These are phyloP conservation scores for Trichophyton equinum DNA, from an alignment of 2,329 filamentous ascomycete genomes.

Conservation along the genomic window DNA sequence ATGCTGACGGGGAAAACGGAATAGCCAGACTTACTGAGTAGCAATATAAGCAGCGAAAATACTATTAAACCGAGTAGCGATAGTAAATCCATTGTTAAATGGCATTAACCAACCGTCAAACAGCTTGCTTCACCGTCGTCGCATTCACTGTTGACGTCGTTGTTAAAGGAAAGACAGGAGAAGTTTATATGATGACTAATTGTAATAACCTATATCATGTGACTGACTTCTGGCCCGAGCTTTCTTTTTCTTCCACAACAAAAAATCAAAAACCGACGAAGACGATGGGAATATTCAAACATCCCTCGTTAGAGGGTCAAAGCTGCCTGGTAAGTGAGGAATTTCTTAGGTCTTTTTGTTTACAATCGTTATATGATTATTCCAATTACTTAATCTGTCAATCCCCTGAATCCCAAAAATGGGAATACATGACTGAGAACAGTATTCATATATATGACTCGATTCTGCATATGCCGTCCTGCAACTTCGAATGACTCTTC, in stretches of 20 bases:
- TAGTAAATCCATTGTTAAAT: constrained; percentile 4
- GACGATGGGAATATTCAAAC: not conserved
- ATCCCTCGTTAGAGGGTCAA: not conserved
- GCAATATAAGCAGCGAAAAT: not conserved
- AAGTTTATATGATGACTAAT: not conserved
- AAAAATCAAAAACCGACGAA: not conserved
- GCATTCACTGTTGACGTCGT: not conserved
- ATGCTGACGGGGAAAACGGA: not conserved
- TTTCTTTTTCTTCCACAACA: not conserved
- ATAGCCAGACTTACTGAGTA: constrained; percentile 6
- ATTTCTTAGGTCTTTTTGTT: not conserved
- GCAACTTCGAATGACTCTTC: constrained; percentile 6
- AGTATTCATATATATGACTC: constrained; percentile 21
- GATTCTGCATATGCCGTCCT: constrained; percentile 14
- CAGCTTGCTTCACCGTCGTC: not conserved
- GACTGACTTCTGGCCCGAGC: not conserved
- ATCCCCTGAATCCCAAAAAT: constrained; percentile 54
- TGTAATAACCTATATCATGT: not conserved
- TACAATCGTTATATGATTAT: constrained; percentile 45
- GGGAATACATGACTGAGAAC: constrained; percentile 26
- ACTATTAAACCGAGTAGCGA: constrained; percentile 6
- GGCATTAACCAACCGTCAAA: not conserved
- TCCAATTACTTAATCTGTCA: constrained; percentile 60
- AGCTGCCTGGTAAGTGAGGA: constrained; percentile 21
- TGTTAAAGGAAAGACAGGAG: not conserved